phyloP scores from a whole-genome alignment of 352 stramenopile species.

The Phytopythium litorale region DNA sequence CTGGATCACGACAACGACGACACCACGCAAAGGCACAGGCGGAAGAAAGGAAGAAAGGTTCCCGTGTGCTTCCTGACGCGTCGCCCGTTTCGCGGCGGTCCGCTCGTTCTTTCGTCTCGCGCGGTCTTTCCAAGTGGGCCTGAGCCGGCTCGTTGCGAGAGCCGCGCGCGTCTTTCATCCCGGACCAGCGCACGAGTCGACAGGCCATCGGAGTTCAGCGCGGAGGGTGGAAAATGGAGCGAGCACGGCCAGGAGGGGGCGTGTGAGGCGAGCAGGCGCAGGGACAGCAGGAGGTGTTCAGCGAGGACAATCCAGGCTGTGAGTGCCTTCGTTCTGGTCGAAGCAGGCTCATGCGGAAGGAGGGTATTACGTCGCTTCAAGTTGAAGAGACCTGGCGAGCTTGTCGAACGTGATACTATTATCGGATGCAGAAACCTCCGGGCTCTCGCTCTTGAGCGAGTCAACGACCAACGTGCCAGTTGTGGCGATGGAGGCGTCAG shows the following conservation, averaged over 20 bases:
- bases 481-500: conserved; percentile 17
- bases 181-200: background rate
- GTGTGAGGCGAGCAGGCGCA: background rate
- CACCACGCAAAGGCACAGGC: background rate
- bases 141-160: background rate
- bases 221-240: background rate
- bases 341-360: too few relatives aligned
- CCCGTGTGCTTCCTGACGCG: background rate
- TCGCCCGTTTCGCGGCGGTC: background rate
- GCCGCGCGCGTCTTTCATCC: background rate
- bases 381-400: background rate
- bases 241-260: background rate
- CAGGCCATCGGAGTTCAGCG: background rate
- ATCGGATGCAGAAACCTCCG: background rate
- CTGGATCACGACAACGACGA: background rate
- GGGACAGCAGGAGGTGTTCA: background rate
- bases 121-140: background rate
- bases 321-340: too few relatives aligned
- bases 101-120: background rate
- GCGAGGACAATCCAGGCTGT: background rate
- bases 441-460: background rate
- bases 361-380: background rate
- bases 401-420: background rate
- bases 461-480: background rate
- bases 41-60: background rate